Evolutionary conservation across 805 yeast genomes (phyloP).

Genomic region (Candida nanaspora): DNA sequence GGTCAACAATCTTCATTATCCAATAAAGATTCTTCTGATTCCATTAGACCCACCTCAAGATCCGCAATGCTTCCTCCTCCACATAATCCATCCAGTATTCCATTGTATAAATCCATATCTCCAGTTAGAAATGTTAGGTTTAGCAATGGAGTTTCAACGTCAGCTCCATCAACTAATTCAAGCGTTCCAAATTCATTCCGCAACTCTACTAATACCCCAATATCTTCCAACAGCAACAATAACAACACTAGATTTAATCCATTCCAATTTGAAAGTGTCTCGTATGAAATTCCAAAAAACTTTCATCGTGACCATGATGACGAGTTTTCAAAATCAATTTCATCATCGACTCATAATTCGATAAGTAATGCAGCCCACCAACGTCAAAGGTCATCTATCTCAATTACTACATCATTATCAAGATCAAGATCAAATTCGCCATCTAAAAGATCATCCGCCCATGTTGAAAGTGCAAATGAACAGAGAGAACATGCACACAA

Average conservation of each 20-base stretch:
- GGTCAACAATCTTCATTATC: neutral
- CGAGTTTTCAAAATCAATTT: constrained; percentile 4
- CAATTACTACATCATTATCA: neutral
- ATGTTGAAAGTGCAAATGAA: neutral
- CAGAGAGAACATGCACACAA: neutral
- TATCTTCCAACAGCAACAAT: neutral
- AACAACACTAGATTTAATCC: constrained; percentile 8
- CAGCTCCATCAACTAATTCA: neutral
- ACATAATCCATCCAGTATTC: constrained; percentile 2
- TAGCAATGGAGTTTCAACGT: neutral
- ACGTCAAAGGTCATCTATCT: constrained; percentile 1
- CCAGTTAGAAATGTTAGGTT: constrained; percentile 16
- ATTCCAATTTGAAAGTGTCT: constrained; percentile 25
- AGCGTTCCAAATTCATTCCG: too few relatives aligned
- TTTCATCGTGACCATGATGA: constrained; percentile 10
- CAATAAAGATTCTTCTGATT: constrained; percentile 5
- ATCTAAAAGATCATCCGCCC: neutral
- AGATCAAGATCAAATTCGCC: constrained; percentile 9
- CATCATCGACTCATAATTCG: too few relatives aligned
- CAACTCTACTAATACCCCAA: neutral
- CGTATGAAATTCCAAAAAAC: constrained; percentile 25
- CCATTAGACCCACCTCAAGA: constrained; percentile 18
- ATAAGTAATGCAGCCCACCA: constrained; percentile 1
- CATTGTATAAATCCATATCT: constrained; percentile 17
- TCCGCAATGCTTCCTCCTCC: constrained; percentile 10